Base-by-base conservation (phyloP, 75 land plant genomes). In the Picea sitchensis region DNA sequence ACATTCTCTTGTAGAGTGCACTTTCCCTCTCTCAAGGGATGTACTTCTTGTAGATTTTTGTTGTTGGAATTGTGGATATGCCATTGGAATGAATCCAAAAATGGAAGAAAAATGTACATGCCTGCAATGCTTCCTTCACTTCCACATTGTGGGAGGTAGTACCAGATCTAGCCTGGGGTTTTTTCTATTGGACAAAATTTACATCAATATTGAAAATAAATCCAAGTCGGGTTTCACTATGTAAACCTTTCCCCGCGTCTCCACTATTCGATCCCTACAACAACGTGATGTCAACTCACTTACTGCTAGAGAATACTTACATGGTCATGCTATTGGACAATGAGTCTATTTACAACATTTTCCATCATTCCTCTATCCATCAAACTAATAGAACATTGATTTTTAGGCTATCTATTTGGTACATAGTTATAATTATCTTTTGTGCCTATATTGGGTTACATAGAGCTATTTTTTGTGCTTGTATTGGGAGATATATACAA, bases 191-290 rank as follows among this genome's bases (percentile, higher is more conserved):
- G 92, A 91, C 80, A 80, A 91, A 69, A 87, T 89, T 18, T 89
- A 88, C 9, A 84, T 88, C 5, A 90, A 90, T 76, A 87, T 83
- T 63, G 85, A 82, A 5, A 81, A 84, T 59, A 84, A 81, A 44
- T 78, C 81, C 20, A 81, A 87, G 86, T 84, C 86, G 61, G 91
- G 87, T 3, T 91, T 91, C 82, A 91, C 91, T 13, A 88, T 91
- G 51, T 91, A 91, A 61, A 91, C 91, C 1, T 91, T 91, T 13
- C 92, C 91, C 26, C 86, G 83, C 77, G 85, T 90, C 4, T 90
- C 90, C 9, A 87, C 90, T 87, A 0, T 83, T 84, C 1, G 84
- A 84, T 59, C 86, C 86, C 11, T 83, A 83, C 82, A 86, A 82
- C 73, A 82, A 76, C 15, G 81, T 86, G 34, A 60, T 85, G 57